Conservation (phyloP, 2,329 filamentous ascomycete genomes). For the Macroventuria anomochaeta region DNA sequence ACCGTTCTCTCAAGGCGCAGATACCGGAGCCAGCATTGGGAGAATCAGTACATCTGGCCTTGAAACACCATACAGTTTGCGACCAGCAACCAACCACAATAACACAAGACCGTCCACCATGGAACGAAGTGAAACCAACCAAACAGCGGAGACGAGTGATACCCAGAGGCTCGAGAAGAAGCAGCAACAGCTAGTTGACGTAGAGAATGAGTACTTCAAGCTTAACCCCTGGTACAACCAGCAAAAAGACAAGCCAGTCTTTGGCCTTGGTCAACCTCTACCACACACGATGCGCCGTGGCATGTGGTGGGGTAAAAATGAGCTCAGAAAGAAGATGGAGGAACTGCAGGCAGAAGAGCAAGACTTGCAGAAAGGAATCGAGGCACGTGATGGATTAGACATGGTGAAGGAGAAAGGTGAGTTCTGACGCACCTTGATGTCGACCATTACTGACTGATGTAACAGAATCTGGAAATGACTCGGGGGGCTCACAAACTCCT, state of each 20-base stretch:
- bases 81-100: constrained; percentile 14
- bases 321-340: constrained; percentile 49
- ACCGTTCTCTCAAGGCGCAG: constrained; percentile 1
- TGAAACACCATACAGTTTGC: constrained; percentile 1
- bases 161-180: constrained; percentile 35
- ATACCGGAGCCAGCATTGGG: constrained; percentile 24
- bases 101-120: constrained; percentile 17
- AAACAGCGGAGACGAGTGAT: constrained; percentile 17
- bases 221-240: constrained; percentile 64
- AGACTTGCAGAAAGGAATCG: constrained; percentile 23
- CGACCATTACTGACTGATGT: neutral
- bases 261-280: constrained; percentile 61
- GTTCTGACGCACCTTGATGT: neutral
- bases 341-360: constrained; percentile 23
- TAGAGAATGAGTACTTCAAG: constrained; percentile 61
- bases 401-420: constrained; percentile 24
- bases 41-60: constrained; percentile 20
- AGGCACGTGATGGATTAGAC: constrained; percentile 25
- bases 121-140: constrained; percentile 24
- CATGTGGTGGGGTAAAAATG: constrained; percentile 56
- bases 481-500: constrained; percentile 22
- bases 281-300: constrained; percentile 61
- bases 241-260: constrained; percentile 59
- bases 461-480: constrained; percentile 20
- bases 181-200: constrained; percentile 37